Evolutionary conservation across 2,329 filamentous ascomycete genomes (phyloP), one percentile per base, ranked within the genome.

Genomic region (Cladorrhinum sp.): DNA sequence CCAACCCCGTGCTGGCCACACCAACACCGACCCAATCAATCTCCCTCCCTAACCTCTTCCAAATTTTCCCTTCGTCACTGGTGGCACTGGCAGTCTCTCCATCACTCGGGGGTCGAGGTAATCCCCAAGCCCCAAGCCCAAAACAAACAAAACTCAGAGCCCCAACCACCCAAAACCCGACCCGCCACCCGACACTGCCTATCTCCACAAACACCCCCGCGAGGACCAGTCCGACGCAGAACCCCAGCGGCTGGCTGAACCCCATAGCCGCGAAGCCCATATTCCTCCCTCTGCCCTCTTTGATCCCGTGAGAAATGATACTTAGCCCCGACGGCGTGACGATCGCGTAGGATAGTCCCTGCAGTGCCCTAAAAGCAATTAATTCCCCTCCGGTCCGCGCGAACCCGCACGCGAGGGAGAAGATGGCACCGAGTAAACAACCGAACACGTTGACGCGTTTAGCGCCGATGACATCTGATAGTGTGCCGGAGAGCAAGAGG

Each of bases 11-110:
- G 45, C 77, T 79, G 1, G 77, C 78, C 3, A 85, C 73, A 0
- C 75, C 22, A 0, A 79, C 79, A 0, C 83, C 83, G 24, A 82
- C 65, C 81, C 82, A 85, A 63, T 85, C 83, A 48, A 85, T 77
- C n/a, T 82, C 79, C 1, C 65, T 71, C 3, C 18, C 38, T 22
- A 67, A 66, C n/a, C 61, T 49, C 48, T 45, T 60, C 16, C 20
- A 27, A 10, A 50, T n/a, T 2, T 36, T 16, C 8, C 29, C n/a
- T n/a, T 27, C 16, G 27, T 36, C 13, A 8, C 45, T 18, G 22
- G 32, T 13, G 16, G 36, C 12, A 25, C 20, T 32, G 6, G 29
- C 29, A 32, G 6, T 13, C 6, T 32, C 29, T 6, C 29, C 29
- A 32, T 32, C 29, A 32, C 13, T 13, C n/a, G n/a, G n/a, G n/a